Base-by-base conservation (phyloP, 352 stramenopile genomes). In the Vaucheria bursata region DNA sequence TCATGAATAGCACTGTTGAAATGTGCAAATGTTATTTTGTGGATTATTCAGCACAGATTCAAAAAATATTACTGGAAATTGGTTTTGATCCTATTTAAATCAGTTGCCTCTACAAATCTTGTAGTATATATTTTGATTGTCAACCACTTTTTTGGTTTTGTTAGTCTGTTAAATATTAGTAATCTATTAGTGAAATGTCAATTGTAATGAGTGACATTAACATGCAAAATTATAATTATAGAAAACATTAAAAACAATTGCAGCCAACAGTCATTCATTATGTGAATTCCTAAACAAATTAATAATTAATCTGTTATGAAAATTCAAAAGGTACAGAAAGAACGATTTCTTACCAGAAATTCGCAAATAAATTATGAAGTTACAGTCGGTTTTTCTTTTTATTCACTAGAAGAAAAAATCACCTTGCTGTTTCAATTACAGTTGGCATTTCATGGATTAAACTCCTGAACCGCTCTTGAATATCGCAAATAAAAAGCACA, bases 401-500 rank as follows among this genome's bases (percentile, higher is more conserved):
- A n/a, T n/a, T n/a, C n/a, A n/a, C n/a, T n/a, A n/a, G n/a, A n/a
- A n/a, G 25, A 18, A 59, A 25, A 18, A 59, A 12, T 59, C 25
- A 25, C 45, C 45, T 59, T 59, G 45, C 25, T 59, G 45, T 59
- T 25, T 59, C 45, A 59, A 59, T 59, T 12, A 98, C 89, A 0
- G 91, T 96, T 40, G 92, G 90, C 75, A 94, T 87, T 77, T 96
- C 88, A 84, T 91, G 92, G 75, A 95, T 97, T 29, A 93, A 77
- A 38, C 89, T 88, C 65, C 92, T 91, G 85, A 98, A 98, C 12
- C 90, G 79, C 85, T 97, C 91, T 87, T 98, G 95, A 31, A 98
- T 90, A 79, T 98, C 95, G 79, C 95, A 98, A 31, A 98, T 86
- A 18, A 98, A 92, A 50, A 74, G 49, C 33, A 50, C 73, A 25